Base-by-base conservation (phyloP, 805 yeast species). In the Yarrowia sp. region DNA sequence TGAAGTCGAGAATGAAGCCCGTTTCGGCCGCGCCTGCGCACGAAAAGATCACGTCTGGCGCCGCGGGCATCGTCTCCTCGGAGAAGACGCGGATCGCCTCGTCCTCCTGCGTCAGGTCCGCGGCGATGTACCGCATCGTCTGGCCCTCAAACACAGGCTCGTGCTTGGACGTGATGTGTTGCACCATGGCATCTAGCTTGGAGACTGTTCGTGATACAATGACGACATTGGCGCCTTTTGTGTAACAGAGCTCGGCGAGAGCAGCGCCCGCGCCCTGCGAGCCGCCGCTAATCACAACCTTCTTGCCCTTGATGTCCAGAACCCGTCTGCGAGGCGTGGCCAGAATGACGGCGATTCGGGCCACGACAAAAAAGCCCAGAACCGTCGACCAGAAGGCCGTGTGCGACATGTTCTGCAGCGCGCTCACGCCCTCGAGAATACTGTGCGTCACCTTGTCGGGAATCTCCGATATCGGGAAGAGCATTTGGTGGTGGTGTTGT, bases 241-340 rank as follows among this genome's bases (percentile, higher is more conserved):
- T 64, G 62, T 79, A 82, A 47, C 86, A 75, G 62, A 81, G 78
- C 41, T 76, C 75, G 0, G 96, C 96, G 62, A 93, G 73, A 36
- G 87, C 88, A 3, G 84, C 84, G 0, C 99, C 99, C 0, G 93
- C 77, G 0, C 99, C 99, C 70, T 93, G 99, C 0, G 97, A 90
- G 0, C 90, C 98, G 3, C 99, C 99, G 0, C 96, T 83, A n/a
- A 93, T 80, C 16, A 93, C 79, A 2, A 87, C 91, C 1, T 81
- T 71, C 56, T 79, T 76, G 10, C 81, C 76, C 3, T 63, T 64
- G 16, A 72, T 70, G 63, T 63, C 65, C 22, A 51, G n/a, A 13
- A 22, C 42, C 2, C 42, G 35, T 13, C 42, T 13, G 24, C 22
- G 21, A 6, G 58, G 42, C 16, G 42, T 35, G 12, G 42, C 42